phyloP scores from a whole-genome alignment of 805 yeast species.

The Schwanniomyces yamadae region DNA sequence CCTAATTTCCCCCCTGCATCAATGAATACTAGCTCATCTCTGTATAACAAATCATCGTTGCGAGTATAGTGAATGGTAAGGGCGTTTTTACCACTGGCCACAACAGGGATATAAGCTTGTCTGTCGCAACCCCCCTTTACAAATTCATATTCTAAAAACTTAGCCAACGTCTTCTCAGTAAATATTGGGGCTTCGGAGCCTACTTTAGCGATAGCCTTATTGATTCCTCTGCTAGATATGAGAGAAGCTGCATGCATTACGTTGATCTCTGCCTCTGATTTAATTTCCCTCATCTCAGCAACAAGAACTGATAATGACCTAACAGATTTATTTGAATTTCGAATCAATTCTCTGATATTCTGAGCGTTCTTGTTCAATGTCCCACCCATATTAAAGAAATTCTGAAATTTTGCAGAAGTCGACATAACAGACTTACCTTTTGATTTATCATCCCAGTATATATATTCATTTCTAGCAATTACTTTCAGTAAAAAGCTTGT shows the following conservation, averaged over 20 bases:
- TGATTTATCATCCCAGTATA: constrained; percentile 54
- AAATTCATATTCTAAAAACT: constrained; percentile 80
- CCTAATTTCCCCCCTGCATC: constrained; percentile 96
- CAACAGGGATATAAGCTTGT: constrained; percentile 92
- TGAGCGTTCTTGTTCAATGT: constrained; percentile 7
- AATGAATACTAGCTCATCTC: constrained; percentile 81
- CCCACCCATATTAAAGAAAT: constrained; percentile 17
- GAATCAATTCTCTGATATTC: constrained; percentile 20
- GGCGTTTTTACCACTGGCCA: constrained; percentile 90
- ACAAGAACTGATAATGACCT: constrained; percentile 44
- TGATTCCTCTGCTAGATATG: constrained; percentile 80
- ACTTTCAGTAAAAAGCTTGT: constrained; percentile 46
- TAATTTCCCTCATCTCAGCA: constrained; percentile 59
- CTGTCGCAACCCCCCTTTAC: constrained; percentile 85
- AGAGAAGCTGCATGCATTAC: constrained; percentile 82
- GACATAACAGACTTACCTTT: constrained; percentile 5
- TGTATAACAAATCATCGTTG: constrained; percentile 77
- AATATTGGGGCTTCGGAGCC: constrained; percentile 45
- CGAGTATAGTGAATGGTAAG: constrained; percentile 91
- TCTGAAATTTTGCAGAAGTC: constrained; percentile 13
- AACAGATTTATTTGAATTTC: constrained; percentile 34
- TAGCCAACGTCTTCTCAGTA: constrained; percentile 75
- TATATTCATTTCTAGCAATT: constrained; percentile 45
- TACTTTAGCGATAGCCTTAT: constrained; percentile 69
- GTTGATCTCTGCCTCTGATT: constrained; percentile 72